Conservation (phyloP, 2,329 filamentous ascomycete species). For the Ceratocystis lukuohia region DNA sequence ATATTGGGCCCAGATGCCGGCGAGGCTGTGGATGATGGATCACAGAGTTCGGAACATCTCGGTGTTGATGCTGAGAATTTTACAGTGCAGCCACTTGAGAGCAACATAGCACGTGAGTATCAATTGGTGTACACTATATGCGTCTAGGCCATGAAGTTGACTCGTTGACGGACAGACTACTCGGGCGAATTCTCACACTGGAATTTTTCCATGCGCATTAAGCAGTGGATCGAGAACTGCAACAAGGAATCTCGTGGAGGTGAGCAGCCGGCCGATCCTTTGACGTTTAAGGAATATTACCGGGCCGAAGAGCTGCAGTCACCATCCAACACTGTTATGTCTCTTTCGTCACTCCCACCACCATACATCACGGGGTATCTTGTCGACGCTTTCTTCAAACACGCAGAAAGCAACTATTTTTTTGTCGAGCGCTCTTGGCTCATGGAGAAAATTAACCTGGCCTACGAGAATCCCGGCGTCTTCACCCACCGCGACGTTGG, state of each 20-base stretch:
- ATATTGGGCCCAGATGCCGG: slow-evolving; percentile 10
- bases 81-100: slow-evolving; percentile 31
- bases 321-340: slow-evolving; percentile 27
- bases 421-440: slow-evolving; percentile 35
- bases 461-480: slow-evolving; percentile 30
- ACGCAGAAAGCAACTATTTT: slow-evolving; percentile 37
- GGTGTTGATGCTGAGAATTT: slow-evolving; percentile 29
- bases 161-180: slow-evolving; percentile 29
- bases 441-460: slow-evolving; percentile 28
- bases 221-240: slow-evolving; percentile 35
- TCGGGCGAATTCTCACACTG: slow-evolving; percentile 41
- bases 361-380: slow-evolving; percentile 36
- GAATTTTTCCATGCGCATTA: slow-evolving; percentile 40
- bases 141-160: neutral
- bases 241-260: slow-evolving; percentile 5
- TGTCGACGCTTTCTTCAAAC: slow-evolving; percentile 34
- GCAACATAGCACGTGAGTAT: slow-evolving; percentile 31
- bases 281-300: slow-evolving; percentile 31
- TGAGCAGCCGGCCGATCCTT: slow-evolving; percentile 16
- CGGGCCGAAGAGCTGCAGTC: slow-evolving; percentile 35
- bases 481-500: slow-evolving; percentile 31
- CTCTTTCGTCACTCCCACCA: slow-evolving; percentile 33
- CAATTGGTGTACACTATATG: slow-evolving; percentile 1
- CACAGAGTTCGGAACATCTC: slow-evolving; percentile 21
- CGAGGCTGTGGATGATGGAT: slow-evolving; percentile 12